Evolutionary conservation across 2,329 filamentous ascomycete species (phyloP), one percentile per base, ranked within the genome.

Genomic region (Fusarium albosuccineum): DNA sequence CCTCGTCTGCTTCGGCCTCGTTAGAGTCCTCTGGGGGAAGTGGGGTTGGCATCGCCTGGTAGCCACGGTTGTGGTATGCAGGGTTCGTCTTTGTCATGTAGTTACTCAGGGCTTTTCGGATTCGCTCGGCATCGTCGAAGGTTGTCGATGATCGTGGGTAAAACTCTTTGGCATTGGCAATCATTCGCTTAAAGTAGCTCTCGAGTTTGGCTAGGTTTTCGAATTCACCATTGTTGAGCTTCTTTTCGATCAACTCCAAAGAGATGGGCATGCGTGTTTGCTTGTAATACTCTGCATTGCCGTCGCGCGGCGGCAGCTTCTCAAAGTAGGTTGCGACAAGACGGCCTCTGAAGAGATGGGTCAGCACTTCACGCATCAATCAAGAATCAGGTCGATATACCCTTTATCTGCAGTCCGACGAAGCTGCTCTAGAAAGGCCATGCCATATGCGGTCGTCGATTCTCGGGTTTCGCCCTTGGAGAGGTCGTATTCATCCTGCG

Each of bases 1-100:
- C 73, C 7, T 73, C 74, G 2, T 71, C 73, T 5, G 77, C 76
- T 4, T 72, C 73, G 6, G 74, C 72, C 2, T 74, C 75, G 11
- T 75, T 75, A 5, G 56, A 72, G 5, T 78, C 73, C 7, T 74
- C 73, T 49, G 73, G 73, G 1, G 91, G 91, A 14, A 94, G 83
- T 0, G 93, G 92, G 1, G 92, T 93, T 6, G 93, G 87, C 45
- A 91, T 84, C 6, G 92, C 91, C 62, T 87, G 85, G 74, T 97
- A 96, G 46, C 81, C 82, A 26, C 86, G 83, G 14, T 84, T 82
- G 65, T 88, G 87, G 77, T 97, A 97, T 14, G 92, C 92, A 13
- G 94, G 93, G 72, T 97, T 97, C 71, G 91, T 86, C 77, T 92
- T 92, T 57, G 90, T 91, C 93, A 97, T 97, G 77, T 89, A 93